phyloP scores from a whole-genome alignment of 2,329 filamentous ascomycete species.

The Trichoderma sp. region DNA sequence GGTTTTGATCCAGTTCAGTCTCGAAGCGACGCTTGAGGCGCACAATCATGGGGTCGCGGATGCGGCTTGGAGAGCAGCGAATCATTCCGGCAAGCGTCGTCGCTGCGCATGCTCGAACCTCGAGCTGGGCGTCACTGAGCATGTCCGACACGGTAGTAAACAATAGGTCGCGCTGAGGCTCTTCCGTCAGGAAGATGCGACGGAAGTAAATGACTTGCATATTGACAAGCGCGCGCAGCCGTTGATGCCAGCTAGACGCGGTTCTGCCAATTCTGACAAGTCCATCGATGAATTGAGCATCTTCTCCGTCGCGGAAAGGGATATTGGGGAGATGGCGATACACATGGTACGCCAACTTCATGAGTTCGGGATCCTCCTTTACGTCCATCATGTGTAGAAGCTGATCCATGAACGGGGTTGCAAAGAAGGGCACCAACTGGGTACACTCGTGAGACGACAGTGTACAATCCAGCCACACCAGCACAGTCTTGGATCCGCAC shows the following conservation, averaged over 20 bases:
- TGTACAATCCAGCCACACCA: constrained; percentile 91
- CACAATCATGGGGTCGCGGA: constrained; percentile 74
- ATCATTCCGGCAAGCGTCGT: constrained; percentile 97
- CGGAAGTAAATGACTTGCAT: constrained; percentile 99
- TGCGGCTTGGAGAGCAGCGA: constrained; percentile 78
- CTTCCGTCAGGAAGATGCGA: constrained; percentile 80
- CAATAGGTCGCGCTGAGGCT: constrained; percentile 70
- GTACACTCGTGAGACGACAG: constrained; percentile 91
- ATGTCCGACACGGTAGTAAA: constrained; percentile 95
- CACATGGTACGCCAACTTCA: constrained; percentile 91
- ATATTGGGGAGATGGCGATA: constrained; percentile 96
- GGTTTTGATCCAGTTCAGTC: constrained; percentile 72
- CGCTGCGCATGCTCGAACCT: constrained; percentile 89
- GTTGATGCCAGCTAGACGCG: constrained; percentile 90
- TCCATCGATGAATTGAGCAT: constrained; percentile 76
- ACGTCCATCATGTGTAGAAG: constrained; percentile 99
- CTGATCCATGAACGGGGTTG: constrained; percentile 82
- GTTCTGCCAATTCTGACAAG: constrained; percentile 84
- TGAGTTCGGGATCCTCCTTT: constrained; percentile 94
- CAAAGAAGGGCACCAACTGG: constrained; percentile 87
- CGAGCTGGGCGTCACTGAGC: constrained; percentile 86
- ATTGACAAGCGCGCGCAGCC: constrained; percentile 89
- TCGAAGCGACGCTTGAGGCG: constrained; percentile 78
- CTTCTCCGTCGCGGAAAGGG: constrained; percentile 82
- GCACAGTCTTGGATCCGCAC: constrained; percentile 89